Percentiles rank a stretch among this genome's conserved stretches.
Conservation (phyloP, 257 asterid genomes). For the Cinchona pubescens region DNA sequence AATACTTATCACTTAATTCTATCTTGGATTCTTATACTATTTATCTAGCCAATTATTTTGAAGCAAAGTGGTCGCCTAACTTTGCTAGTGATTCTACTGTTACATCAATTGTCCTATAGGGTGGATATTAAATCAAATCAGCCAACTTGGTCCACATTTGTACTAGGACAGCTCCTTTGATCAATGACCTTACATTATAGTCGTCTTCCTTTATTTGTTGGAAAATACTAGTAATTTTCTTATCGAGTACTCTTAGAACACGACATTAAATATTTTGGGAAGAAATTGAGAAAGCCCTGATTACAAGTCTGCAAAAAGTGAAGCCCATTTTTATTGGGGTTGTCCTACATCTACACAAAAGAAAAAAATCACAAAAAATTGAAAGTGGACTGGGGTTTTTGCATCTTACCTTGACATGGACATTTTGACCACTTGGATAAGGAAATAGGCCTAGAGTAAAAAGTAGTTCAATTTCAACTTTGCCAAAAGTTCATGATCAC, state of each 20-base stretch:
- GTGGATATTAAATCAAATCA: constrained; percentile 9
- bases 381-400: too few species aligned
- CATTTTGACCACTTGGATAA: too few species aligned
- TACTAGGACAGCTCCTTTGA: neutral
- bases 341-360: too few species aligned
- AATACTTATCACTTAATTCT: too few species aligned
- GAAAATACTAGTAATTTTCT: neutral
- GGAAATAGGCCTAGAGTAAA: neutral
- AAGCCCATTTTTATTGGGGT: neutral
- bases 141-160: constrained; percentile 3
- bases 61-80: constrained; percentile 38
- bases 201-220: neutral
- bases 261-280: neutral
- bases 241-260: neutral
- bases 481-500: neutral
- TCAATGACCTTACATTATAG: neutral
- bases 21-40: too few species aligned
- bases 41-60: constrained; percentile 40
- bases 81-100: constrained; percentile 21
- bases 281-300: neutral
- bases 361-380: too few species aligned
- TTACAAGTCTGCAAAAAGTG: neutral
- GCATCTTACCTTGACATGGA: too few species aligned
- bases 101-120: neutral
- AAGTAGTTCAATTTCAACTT: neutral